Evolutionary conservation across 1,284 basidiomycete species (phyloP).

Genomic region (Cerioporus squamosus): DNA sequence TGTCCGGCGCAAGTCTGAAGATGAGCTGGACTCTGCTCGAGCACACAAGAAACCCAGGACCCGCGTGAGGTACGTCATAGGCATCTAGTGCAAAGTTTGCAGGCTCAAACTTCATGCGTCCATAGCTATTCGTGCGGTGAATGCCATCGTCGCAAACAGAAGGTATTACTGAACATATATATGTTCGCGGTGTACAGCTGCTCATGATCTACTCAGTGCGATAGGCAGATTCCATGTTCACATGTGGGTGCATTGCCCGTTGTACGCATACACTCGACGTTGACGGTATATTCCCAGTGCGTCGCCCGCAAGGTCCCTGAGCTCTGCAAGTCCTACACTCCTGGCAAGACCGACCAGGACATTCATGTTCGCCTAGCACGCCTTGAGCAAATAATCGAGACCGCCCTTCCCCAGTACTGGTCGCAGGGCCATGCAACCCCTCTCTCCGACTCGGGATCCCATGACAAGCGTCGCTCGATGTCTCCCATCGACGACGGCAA

Average conservation of each 20-base stretch:
- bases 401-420: constrained; percentile 75
- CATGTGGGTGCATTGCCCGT: constrained; percentile 57
- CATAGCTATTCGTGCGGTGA: constrained; percentile 83
- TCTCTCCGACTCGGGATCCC: constrained; percentile 35
- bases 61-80: constrained; percentile 64
- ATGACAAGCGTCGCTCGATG: constrained; percentile 45
- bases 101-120: neutral
- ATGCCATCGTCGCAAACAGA: constrained; percentile 84
- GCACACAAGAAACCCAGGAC: constrained; percentile 72
- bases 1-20: constrained; percentile 62
- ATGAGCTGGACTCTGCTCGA: constrained; percentile 49
- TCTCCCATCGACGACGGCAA: constrained; percentile 66
- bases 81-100: neutral
- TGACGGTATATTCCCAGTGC: constrained; percentile 50
- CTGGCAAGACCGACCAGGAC: constrained; percentile 83
- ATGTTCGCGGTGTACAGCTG: neutral
- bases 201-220: constrained; percentile 53
- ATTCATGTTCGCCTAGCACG: constrained; percentile 70
- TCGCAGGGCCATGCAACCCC: constrained; percentile 41
- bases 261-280: constrained; percentile 9
- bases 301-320: constrained; percentile 83
- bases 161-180: constrained; percentile 45
- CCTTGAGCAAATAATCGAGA: constrained; percentile 79
- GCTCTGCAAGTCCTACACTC: constrained; percentile 83
- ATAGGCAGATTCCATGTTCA: constrained; percentile 80